Base-by-base conservation (phyloP, 169 alveolate species). In the Plasmodium coatneyi region DNA sequence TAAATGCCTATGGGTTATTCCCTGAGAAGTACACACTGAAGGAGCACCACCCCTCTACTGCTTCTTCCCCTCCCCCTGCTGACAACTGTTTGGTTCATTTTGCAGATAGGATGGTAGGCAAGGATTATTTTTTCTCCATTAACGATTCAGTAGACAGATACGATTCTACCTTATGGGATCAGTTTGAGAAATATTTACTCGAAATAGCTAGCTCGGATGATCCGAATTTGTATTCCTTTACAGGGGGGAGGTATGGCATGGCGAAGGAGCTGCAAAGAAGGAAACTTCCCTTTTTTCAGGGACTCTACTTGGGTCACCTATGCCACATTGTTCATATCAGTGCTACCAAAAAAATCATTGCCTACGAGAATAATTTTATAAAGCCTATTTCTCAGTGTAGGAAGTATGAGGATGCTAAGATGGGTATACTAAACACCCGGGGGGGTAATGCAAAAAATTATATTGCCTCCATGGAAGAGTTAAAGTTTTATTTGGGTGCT, bases 241-340 rank as follows among this genome's bases (percentile, higher is more conserved):
- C 97, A 1, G 97, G 97, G 5, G 95, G 96, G 56, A 97, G 97
- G 36, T 97, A 97, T 92, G 98, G 98, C 46, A 94, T 96, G 95
- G 96, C 97, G 52, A 95, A 95, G 93, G 95, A 90, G 36, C 81
- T 97, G 80, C 92, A 93, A 71, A 71, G 91, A 82, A 87, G 94
- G 92, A 93, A 95, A 71, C 84, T 97, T 10, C 96, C 96, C 1
- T 97, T 97, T 92, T 87, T 97, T 60, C 83, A 86, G 70, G 96
- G 95, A 1, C 90, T 86, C 93, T 92, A 93, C 32, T 96, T 97
- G 43, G 98, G 98, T 2, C 92, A 94, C 71, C 80, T 96, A 10
- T 97, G 97, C 71, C 98, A 97, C 93, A 84, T 97, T 41, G 96
- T 97, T 22, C 98, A 97, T 90, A 93, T 97, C 52, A 95, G 95